Base-by-base conservation (phyloP, 345 rosid genomes). In the Eucalyptus paniculata region DNA sequence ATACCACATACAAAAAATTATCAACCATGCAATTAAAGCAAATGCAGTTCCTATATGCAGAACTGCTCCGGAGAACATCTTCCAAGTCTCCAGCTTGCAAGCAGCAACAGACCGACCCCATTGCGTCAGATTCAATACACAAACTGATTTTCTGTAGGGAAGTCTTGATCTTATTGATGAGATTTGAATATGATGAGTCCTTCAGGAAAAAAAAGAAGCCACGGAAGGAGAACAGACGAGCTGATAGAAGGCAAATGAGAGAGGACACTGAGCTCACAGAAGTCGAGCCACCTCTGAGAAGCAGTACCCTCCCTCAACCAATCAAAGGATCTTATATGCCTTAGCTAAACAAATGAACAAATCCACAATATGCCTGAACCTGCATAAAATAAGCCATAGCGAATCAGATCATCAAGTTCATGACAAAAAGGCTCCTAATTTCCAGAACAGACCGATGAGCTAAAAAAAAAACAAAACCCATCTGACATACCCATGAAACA, bases 81-180 rank as follows among this genome's bases (percentile, higher is more conserved):
- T 96, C 97, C 86, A 94, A 91, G 90, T 96, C 98, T 83, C 93
- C 94, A 40, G 88, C 92, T 47, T 87, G 97, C 90, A 97, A 91
- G 93, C 99, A 98, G 94, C 97, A 96, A 87, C 98, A 94, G 91
- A 95, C 96, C 89, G 98, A 88, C 88, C 99, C 99, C 99, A 98
- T 98, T n/a, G 92, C 87, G 90, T 90, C 88, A 87, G 85, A 90
- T 93, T 89, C 89, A 90, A 91, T 88, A 88, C 88, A 90, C 87
- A 91, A 89, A 90, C 86, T 91, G 50, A 54, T 87, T 44, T 86
- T 86, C 88, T 86, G 87, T 77, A 40, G 17, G 85, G 44, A 37
- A 77, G 85, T 87, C 88, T 87, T 88, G 65, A 89, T 90, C 88
- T 87, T 91, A 89, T 85, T 58, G 69, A 86, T 89, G 90, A 90